Evolutionary conservation across 495 filamentous ascomycete genomes (phyloP), one percentile per base, ranked within the genome.

Genomic region (Sphaerosporella brunnea): DNA sequence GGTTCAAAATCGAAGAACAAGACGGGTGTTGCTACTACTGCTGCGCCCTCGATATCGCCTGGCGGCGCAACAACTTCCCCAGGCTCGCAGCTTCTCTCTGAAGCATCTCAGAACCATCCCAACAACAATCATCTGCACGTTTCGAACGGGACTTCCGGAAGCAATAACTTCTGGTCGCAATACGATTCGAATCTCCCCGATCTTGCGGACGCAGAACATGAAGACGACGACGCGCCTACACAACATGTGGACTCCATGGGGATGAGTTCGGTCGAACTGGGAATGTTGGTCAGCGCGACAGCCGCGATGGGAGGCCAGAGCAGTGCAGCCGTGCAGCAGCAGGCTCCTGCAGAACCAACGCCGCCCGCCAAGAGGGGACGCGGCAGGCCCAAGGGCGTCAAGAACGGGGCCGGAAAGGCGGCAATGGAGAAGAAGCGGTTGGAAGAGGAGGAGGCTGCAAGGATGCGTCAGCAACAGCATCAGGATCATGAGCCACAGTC

Each of bases 111-210:
- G 35, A 34, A 9, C 16, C 53, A 48, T 7, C 3, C 19, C 39
- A 37, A 56, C 23, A 37, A 10, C 35, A 23, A 9, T 16, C 28
- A 26, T 7, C 16, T 28, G 7, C 23, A 25, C 11, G 4, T 39
- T 36, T 36, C 23, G 2, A 34, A 35, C 0, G 51, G 52, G 18
- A 25, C 20, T 16, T 45, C 44, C 4, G 51, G 48, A 16, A 48
- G 52, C 35, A 53, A 57, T 13, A 50, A 37, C 36, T 58, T 58
- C 35, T 58, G 55, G 55, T 53, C 55, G n/a, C 55, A 58, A 15
- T 58, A 58, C 36, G 55, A 58, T 21, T 50, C 54, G 11, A 47
- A 49, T 28, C 19, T 40, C 18, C 47, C 19, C 38, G 39, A 49
- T 11, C 37, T 42, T 16, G 16, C 47, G 9, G 39, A 26, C 11